Evolutionary conservation across 148 eudicot species (phyloP).

Genomic region (Rhododendron molle): DNA sequence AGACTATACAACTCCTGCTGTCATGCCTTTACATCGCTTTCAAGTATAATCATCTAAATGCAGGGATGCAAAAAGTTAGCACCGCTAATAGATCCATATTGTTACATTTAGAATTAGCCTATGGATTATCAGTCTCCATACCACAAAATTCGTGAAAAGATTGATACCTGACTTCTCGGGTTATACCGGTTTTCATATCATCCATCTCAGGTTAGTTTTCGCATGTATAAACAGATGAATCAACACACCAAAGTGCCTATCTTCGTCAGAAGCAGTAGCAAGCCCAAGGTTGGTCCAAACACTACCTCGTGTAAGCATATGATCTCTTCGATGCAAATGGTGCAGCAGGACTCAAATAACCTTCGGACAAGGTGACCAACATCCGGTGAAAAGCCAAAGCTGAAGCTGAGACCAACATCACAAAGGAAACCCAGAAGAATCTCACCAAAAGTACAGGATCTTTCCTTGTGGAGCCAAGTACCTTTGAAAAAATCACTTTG

Average conservation of each 20-base stretch:
- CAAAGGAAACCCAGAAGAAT: constrained; percentile 44
- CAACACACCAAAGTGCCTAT: background rate
- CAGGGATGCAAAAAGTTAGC: background rate
- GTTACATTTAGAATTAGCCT: background rate
- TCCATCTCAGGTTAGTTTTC: background rate
- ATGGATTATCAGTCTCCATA: background rate
- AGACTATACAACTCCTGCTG: background rate
- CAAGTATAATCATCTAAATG: background rate
- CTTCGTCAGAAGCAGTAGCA: background rate
- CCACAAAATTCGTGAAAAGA: background rate
- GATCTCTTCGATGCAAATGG: constrained; percentile 38
- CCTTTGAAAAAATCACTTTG: constrained; percentile 56
- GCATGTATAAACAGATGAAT: background rate
- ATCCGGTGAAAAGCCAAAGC: constrained; percentile 64
- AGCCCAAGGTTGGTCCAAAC: background rate
- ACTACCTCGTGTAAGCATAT: constrained; percentile 28
- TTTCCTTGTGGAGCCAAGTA: constrained; percentile 54
- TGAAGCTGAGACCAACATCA: constrained; percentile 43
- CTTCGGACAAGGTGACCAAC: constrained; percentile 41
- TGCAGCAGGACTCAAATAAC: constrained; percentile 32
- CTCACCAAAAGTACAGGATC: constrained; percentile 53
- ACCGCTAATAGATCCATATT: background rate
- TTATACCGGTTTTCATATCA: background rate
- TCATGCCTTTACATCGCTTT: background rate
- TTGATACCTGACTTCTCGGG: background rate